Conservation (phyloP, 176 grass and related monocot species). For the Carex littledalei region DNA sequence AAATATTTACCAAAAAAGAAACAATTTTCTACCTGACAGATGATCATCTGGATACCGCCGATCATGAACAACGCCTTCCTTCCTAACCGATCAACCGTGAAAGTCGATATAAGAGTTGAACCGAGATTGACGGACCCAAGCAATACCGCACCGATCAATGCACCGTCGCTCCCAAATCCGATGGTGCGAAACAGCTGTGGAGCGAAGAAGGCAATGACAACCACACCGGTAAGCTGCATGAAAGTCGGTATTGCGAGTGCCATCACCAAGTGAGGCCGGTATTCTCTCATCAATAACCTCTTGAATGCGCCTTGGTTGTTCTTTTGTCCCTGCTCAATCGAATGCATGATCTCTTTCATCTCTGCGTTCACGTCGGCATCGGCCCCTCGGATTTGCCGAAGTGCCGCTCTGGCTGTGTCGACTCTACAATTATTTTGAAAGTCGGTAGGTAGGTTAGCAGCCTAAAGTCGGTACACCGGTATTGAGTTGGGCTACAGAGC, state of each 20-base stretch:
- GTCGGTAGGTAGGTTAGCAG: neutral
- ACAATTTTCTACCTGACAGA: slow-evolving; percentile 42
- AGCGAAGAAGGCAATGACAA: slow-evolving; percentile 77
- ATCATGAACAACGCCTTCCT: slow-evolving; percentile 72
- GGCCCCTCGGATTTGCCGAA: slow-evolving; percentile 56
- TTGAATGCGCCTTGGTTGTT: slow-evolving; percentile 57
- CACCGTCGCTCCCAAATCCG: slow-evolving; percentile 66
- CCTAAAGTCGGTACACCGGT: neutral
- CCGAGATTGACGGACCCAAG: slow-evolving; percentile 51
- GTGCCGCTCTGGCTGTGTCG: slow-evolving; percentile 59
- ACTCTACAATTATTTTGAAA: neutral
- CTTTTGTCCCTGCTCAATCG: slow-evolving; percentile 25
- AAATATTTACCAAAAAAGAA: neutral
- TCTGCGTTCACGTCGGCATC: slow-evolving; percentile 57
- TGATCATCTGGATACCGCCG: slow-evolving; percentile 56
- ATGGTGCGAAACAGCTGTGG: slow-evolving; percentile 68
- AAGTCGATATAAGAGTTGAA: slow-evolving; percentile 46
- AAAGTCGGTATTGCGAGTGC: slow-evolving; percentile 65
- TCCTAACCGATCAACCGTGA: slow-evolving; percentile 65
- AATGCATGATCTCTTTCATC: slow-evolving; percentile 44
- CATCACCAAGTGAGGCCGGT: slow-evolving; percentile 72
- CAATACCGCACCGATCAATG: slow-evolving; percentile 59
- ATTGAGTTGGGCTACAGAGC: too few species aligned
- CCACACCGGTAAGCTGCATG: slow-evolving; percentile 82
- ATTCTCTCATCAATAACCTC: slow-evolving; percentile 40